Conservation (phyloP, 768 basidiomycete species). For the Omphalotus guepiniiformis region DNA sequence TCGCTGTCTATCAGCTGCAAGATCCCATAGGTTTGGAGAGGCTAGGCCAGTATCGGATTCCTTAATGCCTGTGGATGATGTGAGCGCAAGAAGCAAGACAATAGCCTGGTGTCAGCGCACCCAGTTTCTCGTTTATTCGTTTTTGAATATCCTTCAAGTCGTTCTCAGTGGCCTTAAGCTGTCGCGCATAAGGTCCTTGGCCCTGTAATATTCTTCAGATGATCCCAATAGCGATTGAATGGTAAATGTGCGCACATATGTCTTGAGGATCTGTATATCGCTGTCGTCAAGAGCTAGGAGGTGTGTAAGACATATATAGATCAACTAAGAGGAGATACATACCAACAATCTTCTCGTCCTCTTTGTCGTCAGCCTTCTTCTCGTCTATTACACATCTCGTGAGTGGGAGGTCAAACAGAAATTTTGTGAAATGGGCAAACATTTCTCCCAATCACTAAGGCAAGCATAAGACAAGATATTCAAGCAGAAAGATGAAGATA, state of each 20-base stretch:
- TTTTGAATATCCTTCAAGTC: conserved; percentile 97
- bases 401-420: conserved; percentile 7
- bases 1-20: conserved; percentile 86
- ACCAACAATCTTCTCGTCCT: conserved; percentile 92
- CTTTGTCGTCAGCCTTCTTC: conserved; percentile 82
- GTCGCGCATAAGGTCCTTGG: conserved; percentile 93
- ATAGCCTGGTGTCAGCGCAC: conserved; percentile 30
- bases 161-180: conserved; percentile 82
- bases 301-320: conserved; percentile 9
- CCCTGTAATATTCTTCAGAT: conserved; percentile 53
- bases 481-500: not conserved
- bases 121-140: conserved; percentile 96
- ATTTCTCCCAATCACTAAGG: conserved; percentile 96
- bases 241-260: conserved; percentile 62
- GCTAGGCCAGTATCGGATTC: conserved; percentile 98
- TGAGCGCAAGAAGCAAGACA: not conserved
- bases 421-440: conserved; percentile 36
- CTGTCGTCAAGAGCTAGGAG: conserved; percentile 87
- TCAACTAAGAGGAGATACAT: conserved; percentile 20
- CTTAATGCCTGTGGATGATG: conserved; percentile 66
- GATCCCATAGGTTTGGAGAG: conserved; percentile 96
- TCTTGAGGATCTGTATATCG: conserved; percentile 98
- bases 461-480: conserved; percentile 9
- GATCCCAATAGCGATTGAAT: not conserved
- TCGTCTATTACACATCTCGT: conserved; percentile 48